These are phyloP conservation scores for Talaromyces sp. DNA, from an alignment of 2,329 filamentous ascomycete species.

Conservation along the genomic window DNA sequence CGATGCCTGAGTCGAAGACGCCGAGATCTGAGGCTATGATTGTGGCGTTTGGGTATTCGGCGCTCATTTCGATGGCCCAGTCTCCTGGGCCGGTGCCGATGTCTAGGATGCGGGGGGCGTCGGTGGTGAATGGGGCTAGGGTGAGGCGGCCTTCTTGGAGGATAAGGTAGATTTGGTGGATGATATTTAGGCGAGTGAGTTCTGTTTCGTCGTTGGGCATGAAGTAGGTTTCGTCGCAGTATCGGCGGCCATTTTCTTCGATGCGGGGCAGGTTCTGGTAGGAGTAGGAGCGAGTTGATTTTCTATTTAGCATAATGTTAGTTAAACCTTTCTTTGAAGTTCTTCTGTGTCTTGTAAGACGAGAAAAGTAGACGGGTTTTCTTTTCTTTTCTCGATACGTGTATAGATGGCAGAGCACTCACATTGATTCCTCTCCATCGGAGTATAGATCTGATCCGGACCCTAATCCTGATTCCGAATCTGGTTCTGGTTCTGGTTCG, in stretches of 20 bases:
- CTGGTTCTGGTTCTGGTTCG: slow-evolving; percentile 19
- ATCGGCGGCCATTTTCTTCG: slow-evolving; percentile 62
- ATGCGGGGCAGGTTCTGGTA: slow-evolving; percentile 55
- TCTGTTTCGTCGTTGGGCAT: slow-evolving; percentile 70
- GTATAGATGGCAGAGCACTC: not conserved
- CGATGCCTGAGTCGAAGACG: slow-evolving; percentile 46
- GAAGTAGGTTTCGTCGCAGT: slow-evolving; percentile 65
- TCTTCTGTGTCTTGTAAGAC: too few species aligned
- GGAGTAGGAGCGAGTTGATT: slow-evolving; percentile 41
- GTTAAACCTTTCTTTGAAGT: too few species aligned
- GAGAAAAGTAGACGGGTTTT: slow-evolving; percentile 7
- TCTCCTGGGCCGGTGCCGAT: slow-evolving; percentile 55
- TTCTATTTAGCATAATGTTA: slow-evolving; percentile 23
- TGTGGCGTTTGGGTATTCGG: slow-evolving; percentile 47
- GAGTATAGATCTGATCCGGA: slow-evolving; percentile 15
- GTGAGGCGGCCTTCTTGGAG: slow-evolving; percentile 40
- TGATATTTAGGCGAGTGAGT: slow-evolving; percentile 63
- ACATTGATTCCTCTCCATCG: slow-evolving; percentile 30
- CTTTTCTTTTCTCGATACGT: not conserved
- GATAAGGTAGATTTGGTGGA: slow-evolving; percentile 64
- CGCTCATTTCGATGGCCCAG: slow-evolving; percentile 53
- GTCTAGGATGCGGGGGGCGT: slow-evolving; percentile 39
- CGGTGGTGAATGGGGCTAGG: slow-evolving; percentile 31
- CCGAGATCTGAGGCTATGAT: slow-evolving; percentile 52
- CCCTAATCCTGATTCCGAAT: slow-evolving; percentile 19